Conservation (phyloP, 495 filamentous ascomycete genomes). For the Penicillium silybi region DNA sequence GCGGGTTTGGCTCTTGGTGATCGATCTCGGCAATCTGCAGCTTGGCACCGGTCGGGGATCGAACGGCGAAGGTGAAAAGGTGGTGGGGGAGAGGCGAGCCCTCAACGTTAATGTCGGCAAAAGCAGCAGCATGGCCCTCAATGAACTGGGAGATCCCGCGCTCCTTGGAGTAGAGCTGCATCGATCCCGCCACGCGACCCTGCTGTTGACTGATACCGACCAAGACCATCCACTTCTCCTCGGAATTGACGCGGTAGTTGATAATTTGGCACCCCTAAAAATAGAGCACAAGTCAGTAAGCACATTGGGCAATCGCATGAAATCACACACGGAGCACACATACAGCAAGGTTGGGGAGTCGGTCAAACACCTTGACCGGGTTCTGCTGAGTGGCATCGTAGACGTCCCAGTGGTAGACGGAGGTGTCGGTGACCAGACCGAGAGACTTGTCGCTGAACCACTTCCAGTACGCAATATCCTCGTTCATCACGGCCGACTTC, state of each 20-base stretch:
- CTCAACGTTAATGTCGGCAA: slow-evolving; percentile 84
- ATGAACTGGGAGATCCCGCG: slow-evolving; percentile 96
- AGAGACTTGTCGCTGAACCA: slow-evolving; percentile 89
- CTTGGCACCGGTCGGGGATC: slow-evolving; percentile 83
- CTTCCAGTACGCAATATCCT: slow-evolving; percentile 98
- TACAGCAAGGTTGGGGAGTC: slow-evolving; percentile 83
- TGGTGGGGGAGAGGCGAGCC: slow-evolving; percentile 87
- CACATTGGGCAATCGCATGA: not conserved
- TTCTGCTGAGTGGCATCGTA: slow-evolving; percentile 71
- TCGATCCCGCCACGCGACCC: slow-evolving; percentile 88
- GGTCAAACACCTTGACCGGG: slow-evolving; percentile 87
- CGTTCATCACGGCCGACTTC: slow-evolving; percentile 90
- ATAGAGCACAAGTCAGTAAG: not conserved
- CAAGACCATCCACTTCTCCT: slow-evolving; percentile 97
- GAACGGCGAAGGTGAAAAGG: slow-evolving; percentile 94
- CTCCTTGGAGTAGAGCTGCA: slow-evolving; percentile 96
- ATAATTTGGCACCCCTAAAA: slow-evolving; percentile 91
- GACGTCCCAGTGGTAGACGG: slow-evolving; percentile 97
- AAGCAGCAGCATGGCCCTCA: slow-evolving; percentile 94
- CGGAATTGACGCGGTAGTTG: slow-evolving; percentile 94
- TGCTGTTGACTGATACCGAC: slow-evolving; percentile 92
- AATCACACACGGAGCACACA: slow-evolving; percentile 23
- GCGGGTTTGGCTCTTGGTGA: slow-evolving; percentile 79
- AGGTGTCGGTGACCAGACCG: slow-evolving; percentile 82
- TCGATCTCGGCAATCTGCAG: slow-evolving; percentile 98